Conservation (phyloP, 306 rosid species). For the Cicer arietinum region DNA sequence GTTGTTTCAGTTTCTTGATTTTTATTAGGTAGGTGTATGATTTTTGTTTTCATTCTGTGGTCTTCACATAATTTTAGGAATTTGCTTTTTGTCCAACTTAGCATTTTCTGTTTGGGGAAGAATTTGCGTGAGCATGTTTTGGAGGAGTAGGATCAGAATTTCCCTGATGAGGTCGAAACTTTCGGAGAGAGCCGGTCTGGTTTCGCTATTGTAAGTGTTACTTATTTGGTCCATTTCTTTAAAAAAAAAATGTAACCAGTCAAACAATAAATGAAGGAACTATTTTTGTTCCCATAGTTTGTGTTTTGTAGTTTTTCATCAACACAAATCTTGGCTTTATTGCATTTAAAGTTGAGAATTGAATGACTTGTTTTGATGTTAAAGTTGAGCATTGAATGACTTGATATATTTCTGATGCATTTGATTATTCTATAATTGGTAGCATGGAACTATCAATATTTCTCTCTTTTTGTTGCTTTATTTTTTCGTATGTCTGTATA, state of each 20-base stretch:
- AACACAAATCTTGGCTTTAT: neutral
- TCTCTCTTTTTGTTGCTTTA: too few relatives aligned
- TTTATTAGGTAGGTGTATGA: neutral
- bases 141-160: conserved; percentile 88
- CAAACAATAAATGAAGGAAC: too few relatives aligned
- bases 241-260: too few relatives aligned
- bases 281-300: too few relatives aligned
- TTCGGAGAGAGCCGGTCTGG: conserved; percentile 84
- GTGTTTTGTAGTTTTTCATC: neutral
- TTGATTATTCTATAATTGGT: too few relatives aligned
- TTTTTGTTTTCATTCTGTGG: neutral
- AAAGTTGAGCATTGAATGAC: too few relatives aligned
- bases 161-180: conserved; percentile 80
- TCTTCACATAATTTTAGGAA: conserved; percentile 1
- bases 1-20: conserved; percentile 48
- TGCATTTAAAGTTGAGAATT: neutral
- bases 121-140: conserved; percentile 21
- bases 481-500: too few relatives aligned
- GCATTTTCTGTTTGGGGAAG: neutral
- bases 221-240: neutral
- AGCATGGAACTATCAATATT: too few relatives aligned
- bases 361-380: too few relatives aligned
- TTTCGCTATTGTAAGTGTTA: conserved; percentile 80
- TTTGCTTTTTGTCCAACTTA: conserved; percentile 32
- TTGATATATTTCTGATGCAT: too few relatives aligned